Percentiles rank a stretch among this genome's conserved stretches.
phyloP scores from a whole-genome alignment of 148 eudicot genomes.

The Camellia sinensis region DNA sequence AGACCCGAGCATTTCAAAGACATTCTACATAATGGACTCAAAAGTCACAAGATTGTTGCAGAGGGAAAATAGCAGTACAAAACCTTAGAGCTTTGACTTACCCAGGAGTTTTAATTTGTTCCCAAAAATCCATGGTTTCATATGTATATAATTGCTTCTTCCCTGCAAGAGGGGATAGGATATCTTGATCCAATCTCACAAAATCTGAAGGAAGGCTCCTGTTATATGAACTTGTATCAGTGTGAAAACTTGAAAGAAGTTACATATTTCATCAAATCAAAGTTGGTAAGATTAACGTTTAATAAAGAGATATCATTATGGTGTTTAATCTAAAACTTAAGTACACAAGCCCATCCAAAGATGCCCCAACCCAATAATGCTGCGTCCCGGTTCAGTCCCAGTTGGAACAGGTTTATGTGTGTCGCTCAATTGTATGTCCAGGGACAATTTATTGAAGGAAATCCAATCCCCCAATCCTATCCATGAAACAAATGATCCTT shows the following conservation, averaged over 20 bases:
- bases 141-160: constrained; percentile 77
- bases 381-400: not conserved
- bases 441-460: not conserved
- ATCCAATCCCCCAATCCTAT: not conserved
- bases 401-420: not conserved
- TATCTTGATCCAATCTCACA: constrained; percentile 93
- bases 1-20: constrained; percentile 63
- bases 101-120: constrained; percentile 97
- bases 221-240: constrained; percentile 26
- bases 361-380: not conserved
- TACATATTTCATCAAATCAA: not conserved
- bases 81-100: constrained; percentile 29
- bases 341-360: not conserved
- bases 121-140: constrained; percentile 89
- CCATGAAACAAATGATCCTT: not conserved
- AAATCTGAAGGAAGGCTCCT: constrained; percentile 86
- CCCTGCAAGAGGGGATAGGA: constrained; percentile 86
- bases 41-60: constrained; percentile 7
- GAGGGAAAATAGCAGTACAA: not conserved
- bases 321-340: not conserved
- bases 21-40: constrained; percentile 41
- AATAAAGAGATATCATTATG: not conserved
- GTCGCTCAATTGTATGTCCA: not conserved
- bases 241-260: not conserved
- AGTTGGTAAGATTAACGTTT: not conserved